phyloP scores from a whole-genome alignment of 208 protist genomes.

The Wallacemonas sp. region DNA sequence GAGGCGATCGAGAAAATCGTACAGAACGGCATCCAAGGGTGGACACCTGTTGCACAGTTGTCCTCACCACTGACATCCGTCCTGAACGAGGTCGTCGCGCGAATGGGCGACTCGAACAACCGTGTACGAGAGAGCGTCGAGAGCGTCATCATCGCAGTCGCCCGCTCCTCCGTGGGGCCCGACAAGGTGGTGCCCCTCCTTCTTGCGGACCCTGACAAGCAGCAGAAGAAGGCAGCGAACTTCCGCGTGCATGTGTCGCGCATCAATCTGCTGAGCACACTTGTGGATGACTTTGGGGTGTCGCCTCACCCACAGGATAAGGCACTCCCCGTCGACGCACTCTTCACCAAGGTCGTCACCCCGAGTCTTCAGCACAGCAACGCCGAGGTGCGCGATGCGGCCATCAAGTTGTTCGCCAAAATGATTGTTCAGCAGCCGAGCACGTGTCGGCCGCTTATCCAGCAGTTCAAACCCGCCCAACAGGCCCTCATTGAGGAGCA shows the following conservation, averaged over 20 bases:
- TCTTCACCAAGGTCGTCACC: conserved; percentile 63
- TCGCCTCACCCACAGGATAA: conserved; percentile 15
- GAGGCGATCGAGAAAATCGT: conserved; percentile 66
- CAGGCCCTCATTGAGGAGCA: conserved; percentile 74
- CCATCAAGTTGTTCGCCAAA: conserved; percentile 72
- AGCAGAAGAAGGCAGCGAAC: conserved; percentile 57
- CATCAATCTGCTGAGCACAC: conserved; percentile 64
- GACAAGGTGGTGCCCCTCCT: conserved; percentile 56
- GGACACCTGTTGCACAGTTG: conserved; percentile 27
- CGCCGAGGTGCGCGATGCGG: conserved; percentile 74
- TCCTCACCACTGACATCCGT: conserved; percentile 26
- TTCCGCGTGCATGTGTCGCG: conserved; percentile 59
- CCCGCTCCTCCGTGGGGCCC: conserved; percentile 47
- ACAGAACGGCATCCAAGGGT: conserved; percentile 29
- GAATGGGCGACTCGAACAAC: conserved; percentile 75
- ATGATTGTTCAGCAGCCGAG: conserved; percentile 42
- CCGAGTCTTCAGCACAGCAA: conserved; percentile 77
- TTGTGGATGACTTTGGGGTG: conserved; percentile 77
- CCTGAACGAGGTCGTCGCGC: conserved; percentile 52
- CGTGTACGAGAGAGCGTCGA: conserved; percentile 70
- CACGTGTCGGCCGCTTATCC: conserved; percentile 28
- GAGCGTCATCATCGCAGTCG: conserved; percentile 46
- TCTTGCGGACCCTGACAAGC: conserved; percentile 61
- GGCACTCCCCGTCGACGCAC: conserved; percentile 42
- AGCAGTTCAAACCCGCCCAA: conserved; percentile 75